A percentile compares a stretch with the other conserved stretches of the same genome.
Evolutionary conservation across 345 rosid genomes (phyloP).

Genomic region (Boechera stricta): DNA sequence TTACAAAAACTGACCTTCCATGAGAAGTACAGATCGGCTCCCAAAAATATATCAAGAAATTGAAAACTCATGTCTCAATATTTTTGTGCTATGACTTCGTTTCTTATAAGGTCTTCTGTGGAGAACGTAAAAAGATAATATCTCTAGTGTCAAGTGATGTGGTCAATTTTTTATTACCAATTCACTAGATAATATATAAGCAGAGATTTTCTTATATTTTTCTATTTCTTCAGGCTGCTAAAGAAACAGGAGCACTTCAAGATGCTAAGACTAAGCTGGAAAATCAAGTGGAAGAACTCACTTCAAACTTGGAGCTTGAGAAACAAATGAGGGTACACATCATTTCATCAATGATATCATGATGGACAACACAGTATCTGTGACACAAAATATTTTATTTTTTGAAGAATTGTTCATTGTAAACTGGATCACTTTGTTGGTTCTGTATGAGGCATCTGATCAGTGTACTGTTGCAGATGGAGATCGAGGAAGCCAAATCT

Average conservation of each 20-base stretch:
- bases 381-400: background rate
- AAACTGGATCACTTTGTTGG: constrained; percentile 20
- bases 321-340: constrained; percentile 44
- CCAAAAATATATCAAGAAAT: background rate
- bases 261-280: constrained; percentile 49
- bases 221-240: constrained; percentile 43
- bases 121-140: background rate
- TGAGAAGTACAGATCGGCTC: background rate
- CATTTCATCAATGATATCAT: constrained; percentile 19
- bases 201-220: constrained; percentile 11
- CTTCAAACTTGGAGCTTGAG: constrained; percentile 55
- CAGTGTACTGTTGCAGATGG: constrained; percentile 57
- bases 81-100: background rate
- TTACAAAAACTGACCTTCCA: background rate
- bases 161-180: constrained; percentile 7
- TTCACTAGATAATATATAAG: background rate
- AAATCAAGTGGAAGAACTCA: constrained; percentile 48
- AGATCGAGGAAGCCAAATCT: constrained; percentile 59
- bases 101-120: background rate
- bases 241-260: constrained; percentile 51
- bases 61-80: background rate
- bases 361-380: constrained; percentile 14
- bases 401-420: constrained; percentile 2
- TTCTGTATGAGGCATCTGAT: constrained; percentile 43
- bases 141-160: background rate